Evolutionary conservation across 208 protist species (phyloP).

Genomic region (Leishmania tropica): DNA sequence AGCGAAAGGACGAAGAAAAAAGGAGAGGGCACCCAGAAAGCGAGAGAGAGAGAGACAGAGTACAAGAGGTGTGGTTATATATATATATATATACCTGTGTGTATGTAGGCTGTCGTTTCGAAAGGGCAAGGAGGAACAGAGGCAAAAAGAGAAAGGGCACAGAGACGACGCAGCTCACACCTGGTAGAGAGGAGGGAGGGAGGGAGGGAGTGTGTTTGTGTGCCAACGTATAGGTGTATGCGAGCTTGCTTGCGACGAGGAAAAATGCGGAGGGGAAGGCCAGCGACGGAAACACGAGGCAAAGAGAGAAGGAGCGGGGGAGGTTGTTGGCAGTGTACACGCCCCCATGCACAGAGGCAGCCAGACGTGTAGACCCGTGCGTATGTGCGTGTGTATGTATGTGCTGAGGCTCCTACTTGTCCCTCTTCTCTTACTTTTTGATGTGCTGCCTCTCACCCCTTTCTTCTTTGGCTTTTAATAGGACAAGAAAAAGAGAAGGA

Average conservation of each 20-base stretch:
- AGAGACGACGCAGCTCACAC: background rate
- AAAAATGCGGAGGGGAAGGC: background rate
- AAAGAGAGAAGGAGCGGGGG: background rate
- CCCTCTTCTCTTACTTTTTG: background rate
- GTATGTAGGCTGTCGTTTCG: conserved; percentile 2
- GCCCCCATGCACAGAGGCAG: background rate
- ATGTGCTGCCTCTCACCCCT: background rate
- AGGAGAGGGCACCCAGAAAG: background rate
- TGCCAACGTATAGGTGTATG: background rate
- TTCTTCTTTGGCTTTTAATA: background rate
- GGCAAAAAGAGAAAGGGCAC: background rate
- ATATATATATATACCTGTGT: background rate
- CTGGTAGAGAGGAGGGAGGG: background rate
- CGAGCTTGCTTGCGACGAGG: background rate
- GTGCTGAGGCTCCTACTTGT: background rate
- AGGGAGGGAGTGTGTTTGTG: background rate
- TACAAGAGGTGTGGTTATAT: background rate
- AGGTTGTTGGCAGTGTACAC: background rate
- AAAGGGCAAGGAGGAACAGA: background rate
- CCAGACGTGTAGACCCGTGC: background rate
- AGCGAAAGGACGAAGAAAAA: background rate
- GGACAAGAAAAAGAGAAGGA: conserved; percentile 7
- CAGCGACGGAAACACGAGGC: background rate
- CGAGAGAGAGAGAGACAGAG: background rate
- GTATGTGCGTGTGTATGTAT: background rate